These are phyloP conservation scores for Dimocarpus longan DNA, from an alignment of 345 rosid species.

Conservation along the genomic window DNA sequence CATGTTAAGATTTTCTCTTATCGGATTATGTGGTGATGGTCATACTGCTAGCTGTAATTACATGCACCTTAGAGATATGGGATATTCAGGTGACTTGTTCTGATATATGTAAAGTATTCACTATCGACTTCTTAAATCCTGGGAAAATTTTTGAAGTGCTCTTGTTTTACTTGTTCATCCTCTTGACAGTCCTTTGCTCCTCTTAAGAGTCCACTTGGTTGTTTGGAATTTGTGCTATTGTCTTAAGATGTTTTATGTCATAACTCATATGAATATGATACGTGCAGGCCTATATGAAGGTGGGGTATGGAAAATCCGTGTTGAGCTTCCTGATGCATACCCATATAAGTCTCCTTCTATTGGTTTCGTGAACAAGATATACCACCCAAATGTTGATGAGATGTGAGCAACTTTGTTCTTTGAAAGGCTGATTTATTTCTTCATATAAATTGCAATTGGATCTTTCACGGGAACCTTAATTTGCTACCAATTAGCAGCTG, in stretches of 20 bases:
- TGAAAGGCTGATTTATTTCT: background rate
- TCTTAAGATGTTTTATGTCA: background rate
- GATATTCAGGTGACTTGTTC: background rate
- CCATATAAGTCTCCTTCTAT: slow-evolving; percentile 78
- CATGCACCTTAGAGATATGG: background rate
- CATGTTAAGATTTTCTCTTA: background rate
- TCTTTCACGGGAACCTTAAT: background rate
- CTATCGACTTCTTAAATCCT: background rate
- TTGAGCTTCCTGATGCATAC: slow-evolving; percentile 80
- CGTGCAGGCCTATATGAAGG: slow-evolving; percentile 70
- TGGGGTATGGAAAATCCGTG: slow-evolving; percentile 71
- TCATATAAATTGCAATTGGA: slow-evolving; percentile 3
- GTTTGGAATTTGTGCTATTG: background rate
- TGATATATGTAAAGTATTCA: slow-evolving; percentile 1
- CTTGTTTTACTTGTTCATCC: slow-evolving; percentile 14
- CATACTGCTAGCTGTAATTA: background rate
- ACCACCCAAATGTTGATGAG: slow-evolving; percentile 80
- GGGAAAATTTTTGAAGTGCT: background rate
- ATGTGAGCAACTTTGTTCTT: slow-evolving; percentile 45
- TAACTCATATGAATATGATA: slow-evolving; percentile 22
- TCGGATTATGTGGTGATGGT: background rate
- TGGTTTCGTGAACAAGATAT: slow-evolving; percentile 76
- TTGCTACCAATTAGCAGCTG: background rate
- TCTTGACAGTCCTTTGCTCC: background rate
- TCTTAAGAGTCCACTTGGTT: background rate